Conservation (phyloP, 2,329 filamentous ascomycete species). For the Alternaria brassicae region DNA sequence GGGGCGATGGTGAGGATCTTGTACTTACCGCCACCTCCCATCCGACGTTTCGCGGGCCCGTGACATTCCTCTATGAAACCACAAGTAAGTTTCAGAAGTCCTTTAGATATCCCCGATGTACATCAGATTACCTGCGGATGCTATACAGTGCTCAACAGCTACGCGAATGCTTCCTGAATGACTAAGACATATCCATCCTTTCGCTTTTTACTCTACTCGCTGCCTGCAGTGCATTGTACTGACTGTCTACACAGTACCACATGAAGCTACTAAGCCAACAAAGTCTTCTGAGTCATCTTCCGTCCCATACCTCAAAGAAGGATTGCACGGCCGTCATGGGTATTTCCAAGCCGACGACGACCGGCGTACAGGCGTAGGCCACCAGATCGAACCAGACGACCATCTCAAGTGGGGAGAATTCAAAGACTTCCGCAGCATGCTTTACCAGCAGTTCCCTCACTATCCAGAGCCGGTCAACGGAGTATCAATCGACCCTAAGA, state of each 20-base stretch:
- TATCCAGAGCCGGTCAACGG: background rate
- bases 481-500: background rate
- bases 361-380: slow-evolving; percentile 28
- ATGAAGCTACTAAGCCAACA: background rate
- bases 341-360: slow-evolving; percentile 28
- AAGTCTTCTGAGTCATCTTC: background rate
- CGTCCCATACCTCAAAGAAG: slow-evolving; percentile 27
- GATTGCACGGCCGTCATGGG: slow-evolving; percentile 29
- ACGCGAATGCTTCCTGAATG: background rate
- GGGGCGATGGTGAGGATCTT: background rate
- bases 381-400: slow-evolving; percentile 20
- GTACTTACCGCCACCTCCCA: slow-evolving; percentile 9
- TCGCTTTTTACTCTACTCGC: background rate
- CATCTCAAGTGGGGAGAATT: slow-evolving; percentile 13
- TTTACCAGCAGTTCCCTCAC: background rate
- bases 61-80: slow-evolving; percentile 8
- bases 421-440: background rate
- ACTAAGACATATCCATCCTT: background rate
- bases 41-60: background rate
- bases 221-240: background rate
- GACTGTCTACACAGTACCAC: background rate
- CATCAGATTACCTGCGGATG: background rate
- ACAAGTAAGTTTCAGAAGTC: background rate
- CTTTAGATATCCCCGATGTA: background rate
- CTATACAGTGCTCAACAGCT: background rate